Conservation (phyloP, 2,329 filamentous ascomycete species). For the Teratosphaeria viscida region DNA sequence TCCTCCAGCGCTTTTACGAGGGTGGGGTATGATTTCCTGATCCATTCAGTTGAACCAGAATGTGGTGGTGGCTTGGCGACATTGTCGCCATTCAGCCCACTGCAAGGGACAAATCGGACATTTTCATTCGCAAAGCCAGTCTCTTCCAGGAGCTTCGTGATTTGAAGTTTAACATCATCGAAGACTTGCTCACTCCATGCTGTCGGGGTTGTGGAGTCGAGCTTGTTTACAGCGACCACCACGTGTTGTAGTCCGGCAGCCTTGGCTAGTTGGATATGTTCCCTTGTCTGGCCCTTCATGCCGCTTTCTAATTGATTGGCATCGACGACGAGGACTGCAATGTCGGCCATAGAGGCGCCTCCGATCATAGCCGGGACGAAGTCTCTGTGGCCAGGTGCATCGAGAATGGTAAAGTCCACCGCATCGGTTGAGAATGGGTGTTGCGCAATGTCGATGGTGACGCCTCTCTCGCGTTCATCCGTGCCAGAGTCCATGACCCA, state of each 20-base stretch:
- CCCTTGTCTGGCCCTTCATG: conserved; percentile 83
- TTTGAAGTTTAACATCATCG: conserved; percentile 72
- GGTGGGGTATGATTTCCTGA: conserved; percentile 50
- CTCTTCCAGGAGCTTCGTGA: conserved; percentile 68
- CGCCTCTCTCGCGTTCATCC: conserved; percentile 79
- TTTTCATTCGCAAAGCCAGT: conserved; percentile 76
- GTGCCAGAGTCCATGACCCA: conserved; percentile 92
- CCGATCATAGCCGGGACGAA: conserved; percentile 99
- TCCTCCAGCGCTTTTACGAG: conserved; percentile 75
- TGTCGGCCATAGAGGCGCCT: conserved; percentile 88
- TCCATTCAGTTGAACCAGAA: conserved; percentile 55
- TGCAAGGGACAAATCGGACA: conserved; percentile 79
- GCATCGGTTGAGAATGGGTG: conserved; percentile 86
- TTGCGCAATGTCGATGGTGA: conserved; percentile 93
- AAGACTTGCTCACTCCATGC: conserved; percentile 73
- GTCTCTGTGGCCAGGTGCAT: conserved; percentile 87
- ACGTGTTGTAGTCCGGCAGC: conserved; percentile 84
- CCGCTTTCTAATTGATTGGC: conserved; percentile 92
- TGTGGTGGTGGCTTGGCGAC: conserved; percentile 50
- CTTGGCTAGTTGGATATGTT: conserved; percentile 79
- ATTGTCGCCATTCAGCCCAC: conserved; percentile 81
- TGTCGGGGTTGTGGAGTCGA: conserved; percentile 58
- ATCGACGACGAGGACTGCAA: conserved; percentile 89
- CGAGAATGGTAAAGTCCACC: conserved; percentile 84
- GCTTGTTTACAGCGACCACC: conserved; percentile 89